These are phyloP conservation scores for Trypanosoma mega DNA, from an alignment of 208 protist species.

Conservation along the genomic window DNA sequence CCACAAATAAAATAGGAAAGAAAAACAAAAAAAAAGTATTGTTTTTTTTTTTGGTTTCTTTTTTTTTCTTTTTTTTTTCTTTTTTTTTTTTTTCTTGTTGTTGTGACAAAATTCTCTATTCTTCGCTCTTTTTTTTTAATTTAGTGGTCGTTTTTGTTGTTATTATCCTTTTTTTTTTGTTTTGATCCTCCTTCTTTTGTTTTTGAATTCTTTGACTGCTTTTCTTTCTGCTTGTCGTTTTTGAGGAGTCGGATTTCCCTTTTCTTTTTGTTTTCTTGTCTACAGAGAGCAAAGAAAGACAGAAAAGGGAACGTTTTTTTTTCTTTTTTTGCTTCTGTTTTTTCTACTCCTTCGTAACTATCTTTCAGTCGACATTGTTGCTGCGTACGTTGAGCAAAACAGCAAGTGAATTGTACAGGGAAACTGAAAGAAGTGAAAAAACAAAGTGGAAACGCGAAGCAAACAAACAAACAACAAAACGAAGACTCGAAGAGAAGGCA, in stretches of 20 bases:
- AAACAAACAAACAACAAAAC: no score
- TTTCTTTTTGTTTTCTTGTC: conserved; percentile 25
- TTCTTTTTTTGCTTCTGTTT: conserved; percentile 21
- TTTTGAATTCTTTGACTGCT: conserved; percentile 16
- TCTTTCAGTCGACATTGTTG: no score
- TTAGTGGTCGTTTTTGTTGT: conserved; percentile 16
- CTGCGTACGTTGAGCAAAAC: no score
- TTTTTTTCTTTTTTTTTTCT: conserved; percentile 12
- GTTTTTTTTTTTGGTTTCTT: conserved; percentile 14
- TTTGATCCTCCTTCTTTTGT: neutral
- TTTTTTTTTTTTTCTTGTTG: neutral
- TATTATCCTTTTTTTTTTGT: conserved; percentile 1
- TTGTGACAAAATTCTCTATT: conserved; percentile 1
- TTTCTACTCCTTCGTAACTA: conserved; percentile 2
- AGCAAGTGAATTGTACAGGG: no score
- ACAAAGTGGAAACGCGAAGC: no score
- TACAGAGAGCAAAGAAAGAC: no score
- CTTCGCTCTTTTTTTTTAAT: neutral
- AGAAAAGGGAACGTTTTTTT: no score
- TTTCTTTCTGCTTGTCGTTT: no score
- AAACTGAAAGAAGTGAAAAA: no score
- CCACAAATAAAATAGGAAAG: no score
- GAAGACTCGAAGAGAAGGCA: no score
- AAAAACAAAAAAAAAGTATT: no score
- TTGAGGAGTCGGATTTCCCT: conserved; percentile 8